Evolutionary conservation across 192 early-diverging fungal species (phyloP).

Genomic region (Mortierella antarctica): DNA sequence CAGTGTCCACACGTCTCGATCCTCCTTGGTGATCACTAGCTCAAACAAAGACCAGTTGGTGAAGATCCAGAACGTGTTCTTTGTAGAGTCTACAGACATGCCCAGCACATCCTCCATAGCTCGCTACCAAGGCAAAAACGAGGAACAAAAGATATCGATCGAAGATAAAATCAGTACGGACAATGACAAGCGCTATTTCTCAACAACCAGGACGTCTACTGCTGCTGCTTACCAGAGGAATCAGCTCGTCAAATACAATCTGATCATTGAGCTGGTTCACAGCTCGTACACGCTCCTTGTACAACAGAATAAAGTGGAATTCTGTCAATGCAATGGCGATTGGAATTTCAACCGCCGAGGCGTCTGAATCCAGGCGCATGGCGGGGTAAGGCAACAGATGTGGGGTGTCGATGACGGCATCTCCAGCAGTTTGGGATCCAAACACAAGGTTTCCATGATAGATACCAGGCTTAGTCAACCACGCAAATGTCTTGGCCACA

Average conservation of each 20-base stretch:
- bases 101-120: constrained; percentile 71
- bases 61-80: constrained; percentile 93
- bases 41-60: constrained; percentile 89
- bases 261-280: constrained; percentile 85
- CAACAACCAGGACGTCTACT: background rate
- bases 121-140: constrained; percentile 50
- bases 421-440: constrained; percentile 76
- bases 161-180: background rate
- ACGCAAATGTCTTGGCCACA: constrained; percentile 85
- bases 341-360: constrained; percentile 65
- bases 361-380: constrained; percentile 50
- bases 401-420: constrained; percentile 85
- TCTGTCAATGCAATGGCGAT: constrained; percentile 85
- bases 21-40: constrained; percentile 91
- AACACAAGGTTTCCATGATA: constrained; percentile 87
- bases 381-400: constrained; percentile 85
- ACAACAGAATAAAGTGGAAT: constrained; percentile 91
- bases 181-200: background rate
- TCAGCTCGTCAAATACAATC: constrained; percentile 84
- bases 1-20: constrained; percentile 93
- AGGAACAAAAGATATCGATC: background rate
- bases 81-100: constrained; percentile 78
- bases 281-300: constrained; percentile 78
- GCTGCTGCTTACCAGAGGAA: constrained; percentile 67
- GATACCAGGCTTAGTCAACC: constrained; percentile 91